Base-by-base conservation (phyloP, 176 grass and related monocot species). In the Melocanna baccifera region DNA sequence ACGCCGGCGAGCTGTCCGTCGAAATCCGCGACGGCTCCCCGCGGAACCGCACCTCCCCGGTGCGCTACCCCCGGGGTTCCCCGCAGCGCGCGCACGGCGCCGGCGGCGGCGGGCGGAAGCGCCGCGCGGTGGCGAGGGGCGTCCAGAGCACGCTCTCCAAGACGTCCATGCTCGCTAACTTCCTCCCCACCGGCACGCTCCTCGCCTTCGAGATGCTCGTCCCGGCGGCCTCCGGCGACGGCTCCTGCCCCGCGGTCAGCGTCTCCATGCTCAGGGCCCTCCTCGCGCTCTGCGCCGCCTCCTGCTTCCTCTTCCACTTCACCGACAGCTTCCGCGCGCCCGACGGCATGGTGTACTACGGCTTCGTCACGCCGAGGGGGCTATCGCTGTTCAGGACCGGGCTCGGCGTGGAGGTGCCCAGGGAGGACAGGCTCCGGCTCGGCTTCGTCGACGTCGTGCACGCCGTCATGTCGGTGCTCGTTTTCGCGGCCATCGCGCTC, bases 281-380 rank as follows among this genome's bases (percentile, higher is more conserved):
- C 30, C 91, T 96, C 58, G 76, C 66, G n/a, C 40, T 91, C 23
- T 91, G 86, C 78, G 84, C 52, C 20, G 80, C 81, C 14, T 83
- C 91, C 36, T 93, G 89, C 84, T 93, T 93, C 91, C 59, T 93
- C 68, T 89, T 88, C 86, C 91, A 96, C 91, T 93, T 96, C 88
- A 86, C 81, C 80, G 86, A 91, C 68, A 91, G 94, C 79, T 96
- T 96, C 81, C 91, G 86, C 29, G 67, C 75, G 51, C 57, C 86
- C 4, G 88, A 95, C 82, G 90, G 90, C 16, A 87, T 51, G 80
- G 91, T 89, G 19, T 91, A 96, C 86, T 89, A 91, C 75, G 93
- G 88, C 23, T 30, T 92, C 68, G 88, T 96, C 34, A 96, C 86
- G 29, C 90, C 88, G 7, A 26, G 83, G 48, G 91, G 88, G 2